phyloP scores from a whole-genome alignment of 176 grass and related monocot genomes.

The Cocos nucifera region DNA sequence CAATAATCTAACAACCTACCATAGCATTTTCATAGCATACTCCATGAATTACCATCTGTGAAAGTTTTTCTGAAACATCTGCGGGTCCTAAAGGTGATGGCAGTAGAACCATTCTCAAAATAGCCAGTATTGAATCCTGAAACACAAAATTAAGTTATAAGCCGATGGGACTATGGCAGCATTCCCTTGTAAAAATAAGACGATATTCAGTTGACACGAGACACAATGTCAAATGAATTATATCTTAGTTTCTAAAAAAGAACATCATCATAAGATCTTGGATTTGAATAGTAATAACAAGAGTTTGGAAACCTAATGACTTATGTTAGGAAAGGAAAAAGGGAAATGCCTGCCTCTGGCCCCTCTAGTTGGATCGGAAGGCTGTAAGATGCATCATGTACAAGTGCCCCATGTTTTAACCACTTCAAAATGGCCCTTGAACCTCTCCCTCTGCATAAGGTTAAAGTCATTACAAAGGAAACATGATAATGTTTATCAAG shows the following conservation, averaged over 20 bases:
- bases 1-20: constrained; percentile 32
- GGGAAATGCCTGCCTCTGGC: constrained; percentile 36
- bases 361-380: constrained; percentile 61
- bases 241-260: too few species aligned
- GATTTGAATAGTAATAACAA: too few species aligned
- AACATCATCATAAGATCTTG: too few species aligned
- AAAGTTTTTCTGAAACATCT: constrained; percentile 17
- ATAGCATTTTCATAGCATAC: constrained; percentile 59
- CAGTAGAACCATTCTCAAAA: constrained; percentile 50
- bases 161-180: too few species aligned
- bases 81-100: constrained; percentile 21
- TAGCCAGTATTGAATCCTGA: constrained; percentile 45
- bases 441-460: constrained; percentile 49
- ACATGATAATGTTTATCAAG: too few species aligned
- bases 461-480: too few species aligned
- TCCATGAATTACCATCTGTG: constrained; percentile 41
- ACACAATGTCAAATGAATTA: too few species aligned
- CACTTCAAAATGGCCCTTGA: constrained; percentile 54
- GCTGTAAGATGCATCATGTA: constrained; percentile 73
- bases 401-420: constrained; percentile 41
- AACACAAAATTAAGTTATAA: constrained; percentile 8
- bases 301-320: too few species aligned
- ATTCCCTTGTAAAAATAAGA: too few species aligned
- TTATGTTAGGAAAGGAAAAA: constrained; percentile 3
- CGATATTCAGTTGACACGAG: too few species aligned